These are phyloP conservation scores for Citrus maxima DNA, from an alignment of 345 rosid species.

Conservation along the genomic window DNA sequence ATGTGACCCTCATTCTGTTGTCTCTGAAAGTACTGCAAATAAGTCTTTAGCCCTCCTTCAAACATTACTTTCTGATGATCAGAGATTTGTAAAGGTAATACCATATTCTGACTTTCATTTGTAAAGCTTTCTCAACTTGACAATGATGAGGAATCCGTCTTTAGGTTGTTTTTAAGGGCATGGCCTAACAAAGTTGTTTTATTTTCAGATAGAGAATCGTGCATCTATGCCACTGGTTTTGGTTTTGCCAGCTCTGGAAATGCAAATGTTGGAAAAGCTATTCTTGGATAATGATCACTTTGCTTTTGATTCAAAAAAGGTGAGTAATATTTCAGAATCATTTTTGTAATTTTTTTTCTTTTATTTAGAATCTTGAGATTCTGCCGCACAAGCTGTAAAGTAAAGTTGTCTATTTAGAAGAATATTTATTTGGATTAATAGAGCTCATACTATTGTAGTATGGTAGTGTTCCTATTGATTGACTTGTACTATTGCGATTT, in stretches of 20 bases:
- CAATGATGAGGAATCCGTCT: neutral
- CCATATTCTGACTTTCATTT: conserved; percentile 3
- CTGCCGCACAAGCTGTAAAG: neutral
- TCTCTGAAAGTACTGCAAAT: conserved; percentile 24
- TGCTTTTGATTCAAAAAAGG: conserved; percentile 72
- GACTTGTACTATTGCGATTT: neutral
- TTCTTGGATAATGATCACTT: conserved; percentile 61
- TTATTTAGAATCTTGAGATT: neutral
- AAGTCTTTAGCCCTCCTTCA: conserved; percentile 24
- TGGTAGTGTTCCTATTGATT: neutral
- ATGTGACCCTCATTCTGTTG: conserved; percentile 19
- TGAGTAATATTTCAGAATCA: conserved; percentile 15
- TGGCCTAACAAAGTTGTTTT: neutral
- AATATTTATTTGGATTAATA: neutral
- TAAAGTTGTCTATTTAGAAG: neutral
- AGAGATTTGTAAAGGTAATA: conserved; percentile 54
- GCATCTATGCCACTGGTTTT: conserved; percentile 56
- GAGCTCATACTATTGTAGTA: neutral
- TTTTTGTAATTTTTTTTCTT: neutral
- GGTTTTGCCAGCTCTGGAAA: conserved; percentile 45
- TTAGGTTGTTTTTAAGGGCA: neutral
- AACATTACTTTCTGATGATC: conserved; percentile 42
- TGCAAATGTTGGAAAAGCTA: conserved; percentile 37
- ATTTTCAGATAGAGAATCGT: conserved; percentile 66
- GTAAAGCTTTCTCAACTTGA: conserved; percentile 4